Evolutionary conservation across 257 asterid species (phyloP).

Genomic region (Solanum bulbocastanum): DNA sequence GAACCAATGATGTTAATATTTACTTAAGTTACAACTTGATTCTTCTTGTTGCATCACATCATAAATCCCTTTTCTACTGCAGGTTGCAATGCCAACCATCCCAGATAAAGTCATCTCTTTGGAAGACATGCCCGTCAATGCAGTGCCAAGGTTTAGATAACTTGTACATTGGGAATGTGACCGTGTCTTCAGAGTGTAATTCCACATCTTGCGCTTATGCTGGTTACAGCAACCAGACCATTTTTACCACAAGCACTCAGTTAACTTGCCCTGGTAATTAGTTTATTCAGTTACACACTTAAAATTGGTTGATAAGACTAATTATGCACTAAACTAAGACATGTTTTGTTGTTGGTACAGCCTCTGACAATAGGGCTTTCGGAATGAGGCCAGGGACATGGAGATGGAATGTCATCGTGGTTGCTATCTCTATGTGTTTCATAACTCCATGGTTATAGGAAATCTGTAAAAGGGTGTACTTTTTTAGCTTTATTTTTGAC

Average conservation of each 20-base stretch:
- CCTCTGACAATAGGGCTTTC: slow-evolving; percentile 11
- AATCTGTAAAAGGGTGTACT: not conserved
- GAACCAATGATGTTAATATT: not conserved
- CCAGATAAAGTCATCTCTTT: slow-evolving; percentile 25
- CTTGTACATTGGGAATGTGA: slow-evolving; percentile 38
- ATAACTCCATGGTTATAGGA: not conserved
- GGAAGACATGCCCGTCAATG: slow-evolving; percentile 34
- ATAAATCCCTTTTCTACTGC: not conserved
- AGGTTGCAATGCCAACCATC: slow-evolving; percentile 66
- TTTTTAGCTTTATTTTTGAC: not conserved
- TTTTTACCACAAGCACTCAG: slow-evolving; percentile 17
- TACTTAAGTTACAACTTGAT: not conserved
- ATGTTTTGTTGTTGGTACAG: slow-evolving; percentile 15
- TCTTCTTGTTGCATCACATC: not conserved
- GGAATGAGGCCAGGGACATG: slow-evolving; percentile 14
- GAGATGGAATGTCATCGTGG: slow-evolving; percentile 22
- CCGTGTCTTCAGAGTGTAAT: slow-evolving; percentile 37
- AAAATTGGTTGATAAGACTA: not conserved
- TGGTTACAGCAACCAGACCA: slow-evolving; percentile 41
- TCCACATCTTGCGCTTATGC: slow-evolving; percentile 51
- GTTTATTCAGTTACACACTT: slow-evolving; percentile 2
- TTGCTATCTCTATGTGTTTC: slow-evolving; percentile 4
- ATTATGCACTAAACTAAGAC: not conserved
- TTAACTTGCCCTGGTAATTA: slow-evolving; percentile 58
- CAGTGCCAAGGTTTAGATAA: slow-evolving; percentile 36